A percentile compares a stretch with the other conserved stretches of the same genome.
Evolutionary conservation across 2,329 filamentous ascomycete genomes (phyloP).

Genomic region (Arthrinium phaeospermum): DNA sequence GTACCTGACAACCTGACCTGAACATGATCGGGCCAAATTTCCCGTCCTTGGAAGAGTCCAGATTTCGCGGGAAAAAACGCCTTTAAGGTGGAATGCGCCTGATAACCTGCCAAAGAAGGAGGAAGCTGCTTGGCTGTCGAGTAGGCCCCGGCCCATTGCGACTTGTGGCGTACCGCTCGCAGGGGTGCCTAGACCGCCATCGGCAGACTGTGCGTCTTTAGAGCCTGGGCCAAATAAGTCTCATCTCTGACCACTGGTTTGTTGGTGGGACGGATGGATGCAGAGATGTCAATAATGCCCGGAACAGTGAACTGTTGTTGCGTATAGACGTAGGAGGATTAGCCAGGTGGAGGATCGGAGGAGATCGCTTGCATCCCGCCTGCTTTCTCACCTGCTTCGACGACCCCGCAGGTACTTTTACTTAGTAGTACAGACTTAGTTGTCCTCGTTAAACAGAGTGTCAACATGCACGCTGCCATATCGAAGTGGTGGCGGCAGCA

Average conservation of each 20-base stretch:
- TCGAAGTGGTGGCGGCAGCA: neutral
- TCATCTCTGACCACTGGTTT: constrained; percentile 14
- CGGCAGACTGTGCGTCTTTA: constrained; percentile 15
- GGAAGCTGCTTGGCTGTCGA: neutral
- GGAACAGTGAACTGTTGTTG: neutral
- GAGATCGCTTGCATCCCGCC: constrained; percentile 9
- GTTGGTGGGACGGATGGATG: constrained; percentile 13
- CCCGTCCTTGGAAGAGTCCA: constrained; percentile 2
- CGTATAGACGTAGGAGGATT: neutral
- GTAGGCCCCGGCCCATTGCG: neutral
- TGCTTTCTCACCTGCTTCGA: neutral
- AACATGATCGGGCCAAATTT: constrained; percentile 2
- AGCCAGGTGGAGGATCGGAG: neutral
- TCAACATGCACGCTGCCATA: neutral
- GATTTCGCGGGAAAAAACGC: neutral
- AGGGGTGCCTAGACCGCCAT: constrained; percentile 12
- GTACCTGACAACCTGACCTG: constrained; percentile 1
- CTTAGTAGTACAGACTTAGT: neutral
- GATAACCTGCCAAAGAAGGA: neutral
- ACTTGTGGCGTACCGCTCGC: constrained; percentile 11
- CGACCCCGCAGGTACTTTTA: neutral
- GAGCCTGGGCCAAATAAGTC: constrained; percentile 13
- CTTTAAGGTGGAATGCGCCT: neutral
- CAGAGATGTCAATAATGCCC: constrained; percentile 11
- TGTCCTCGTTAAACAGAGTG: neutral